phyloP scores from a whole-genome alignment of 2,329 filamentous ascomycete genomes.

The Westerdykella aurantiaca region DNA sequence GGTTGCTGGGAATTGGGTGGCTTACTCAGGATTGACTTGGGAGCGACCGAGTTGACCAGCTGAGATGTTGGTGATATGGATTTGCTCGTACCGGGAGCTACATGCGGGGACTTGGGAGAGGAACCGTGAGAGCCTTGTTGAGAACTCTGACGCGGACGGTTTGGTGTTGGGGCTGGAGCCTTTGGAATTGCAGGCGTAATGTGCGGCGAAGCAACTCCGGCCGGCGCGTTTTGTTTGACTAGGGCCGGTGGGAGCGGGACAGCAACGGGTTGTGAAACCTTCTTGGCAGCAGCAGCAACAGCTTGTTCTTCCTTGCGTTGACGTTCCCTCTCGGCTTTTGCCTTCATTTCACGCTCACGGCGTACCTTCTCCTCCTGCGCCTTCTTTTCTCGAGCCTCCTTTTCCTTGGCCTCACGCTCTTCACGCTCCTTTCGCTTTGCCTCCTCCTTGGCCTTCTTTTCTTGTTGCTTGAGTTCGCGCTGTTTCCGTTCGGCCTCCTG shows the following conservation, averaged over 20 bases:
- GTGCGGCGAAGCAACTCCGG: conserved; percentile 67
- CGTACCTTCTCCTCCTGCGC: conserved; percentile 53
- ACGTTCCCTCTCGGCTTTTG: conserved; percentile 40
- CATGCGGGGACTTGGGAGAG: conserved; percentile 63
- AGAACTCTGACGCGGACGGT: conserved; percentile 68
- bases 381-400: conserved; percentile 65
- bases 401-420: conserved; percentile 58
- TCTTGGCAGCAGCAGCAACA: conserved; percentile 25
- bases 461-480: conserved; percentile 70
- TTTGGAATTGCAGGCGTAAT: conserved; percentile 80
- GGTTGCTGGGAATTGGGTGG: conserved; percentile 43
- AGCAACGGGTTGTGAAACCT: conserved; percentile 37
- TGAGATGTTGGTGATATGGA: conserved; percentile 58
- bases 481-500: conserved; percentile 80
- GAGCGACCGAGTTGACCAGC: conserved; percentile 59
- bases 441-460: conserved; percentile 70
- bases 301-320: conserved; percentile 40
- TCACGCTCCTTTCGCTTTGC: conserved; percentile 73
- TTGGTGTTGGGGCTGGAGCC: conserved; percentile 61
- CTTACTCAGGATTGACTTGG: conserved; percentile 60
- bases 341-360: conserved; percentile 56
- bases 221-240: conserved; percentile 47
- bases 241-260: conserved; percentile 51
- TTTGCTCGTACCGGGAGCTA: conserved; percentile 44
- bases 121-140: conserved; percentile 69